These are phyloP conservation scores for Linnemannia schmuckeri DNA, from an alignment of 192 early-diverging fungal genomes.

Conservation along the genomic window DNA sequence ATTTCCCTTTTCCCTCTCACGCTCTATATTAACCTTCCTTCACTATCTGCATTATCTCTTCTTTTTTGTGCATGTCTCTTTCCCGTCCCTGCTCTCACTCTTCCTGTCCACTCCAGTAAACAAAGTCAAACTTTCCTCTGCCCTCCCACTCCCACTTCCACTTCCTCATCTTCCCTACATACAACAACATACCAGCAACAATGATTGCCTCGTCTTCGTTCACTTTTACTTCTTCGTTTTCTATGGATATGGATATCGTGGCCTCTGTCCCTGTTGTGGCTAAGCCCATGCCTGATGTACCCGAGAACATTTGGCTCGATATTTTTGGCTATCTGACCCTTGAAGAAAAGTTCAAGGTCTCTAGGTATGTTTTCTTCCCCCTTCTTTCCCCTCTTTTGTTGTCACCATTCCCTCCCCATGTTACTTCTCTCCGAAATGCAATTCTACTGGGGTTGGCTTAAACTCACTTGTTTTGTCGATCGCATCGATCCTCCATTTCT, in stretches of 20 bases:
- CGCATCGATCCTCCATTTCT: neutral
- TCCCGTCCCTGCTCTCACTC: neutral
- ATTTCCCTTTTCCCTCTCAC: neutral
- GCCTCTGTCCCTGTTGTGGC: conserved; percentile 10
- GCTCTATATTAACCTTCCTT: neutral
- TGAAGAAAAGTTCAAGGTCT: conserved; percentile 33
- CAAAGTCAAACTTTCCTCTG: neutral
- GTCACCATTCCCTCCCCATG: neutral
- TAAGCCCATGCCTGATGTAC: conserved; percentile 35
- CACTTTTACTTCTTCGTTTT: neutral
- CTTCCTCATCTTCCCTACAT: neutral
- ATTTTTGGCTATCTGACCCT: conserved; percentile 51
- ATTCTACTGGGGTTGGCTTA: neutral
- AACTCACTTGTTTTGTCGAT: neutral
- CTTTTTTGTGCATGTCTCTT: conserved; percentile 3
- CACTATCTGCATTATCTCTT: conserved; percentile 1
- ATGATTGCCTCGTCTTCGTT: neutral
- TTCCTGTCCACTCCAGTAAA: neutral
- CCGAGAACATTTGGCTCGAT: conserved; percentile 55
- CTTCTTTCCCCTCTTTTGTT: neutral
- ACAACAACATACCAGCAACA: conserved; percentile 1
- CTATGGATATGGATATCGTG: conserved; percentile 12
- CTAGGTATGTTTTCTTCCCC: conserved; percentile 22
- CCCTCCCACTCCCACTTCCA: neutral
- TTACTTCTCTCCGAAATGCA: neutral